Percentiles rank a stretch among this genome's conserved stretches.
Evolutionary conservation across 805 yeast species (phyloP).

Genomic region (Tetrapisispora nanseiensis): DNA sequence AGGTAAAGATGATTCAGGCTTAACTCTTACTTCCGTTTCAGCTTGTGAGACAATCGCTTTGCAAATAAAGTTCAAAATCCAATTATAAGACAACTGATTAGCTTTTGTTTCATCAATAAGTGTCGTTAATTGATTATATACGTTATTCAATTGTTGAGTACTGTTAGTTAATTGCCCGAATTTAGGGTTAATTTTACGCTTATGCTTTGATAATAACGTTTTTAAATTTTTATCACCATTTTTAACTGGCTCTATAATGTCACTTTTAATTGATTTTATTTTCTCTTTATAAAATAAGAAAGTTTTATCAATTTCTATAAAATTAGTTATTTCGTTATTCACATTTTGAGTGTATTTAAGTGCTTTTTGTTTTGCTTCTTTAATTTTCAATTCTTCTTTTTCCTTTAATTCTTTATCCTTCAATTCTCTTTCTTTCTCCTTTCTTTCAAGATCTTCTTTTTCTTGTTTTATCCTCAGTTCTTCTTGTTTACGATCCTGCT

Average conservation of each 20-base stretch:
- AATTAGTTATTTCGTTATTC: conserved; percentile 15
- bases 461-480: not conserved
- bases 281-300: conserved; percentile 42
- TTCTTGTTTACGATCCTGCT: conserved; percentile 2
- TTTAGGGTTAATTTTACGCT: conserved; percentile 74
- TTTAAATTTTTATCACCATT: conserved; percentile 41
- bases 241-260: conserved; percentile 47
- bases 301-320: conserved; percentile 32
- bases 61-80: conserved; percentile 75
- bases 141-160: conserved; percentile 42
- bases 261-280: conserved; percentile 48
- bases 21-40: conserved; percentile 80
- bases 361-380: conserved; percentile 3
- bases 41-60: conserved; percentile 86
- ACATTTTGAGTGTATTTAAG: not conserved
- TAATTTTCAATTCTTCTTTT: conserved; percentile 3
- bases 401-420: conserved; percentile 28
- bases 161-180: conserved; percentile 87
- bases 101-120: conserved; percentile 41
- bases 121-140: conserved; percentile 41
- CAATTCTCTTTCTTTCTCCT: conserved; percentile 8
- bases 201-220: conserved; percentile 45
- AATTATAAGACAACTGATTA: conserved; percentile 47
- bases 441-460: not conserved
- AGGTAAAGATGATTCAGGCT: conserved; percentile 70